Evolutionary conservation across 2,329 filamentous ascomycete species (phyloP), one percentile per base, ranked within the genome.

Genomic region (Ophiobolus disseminans): DNA sequence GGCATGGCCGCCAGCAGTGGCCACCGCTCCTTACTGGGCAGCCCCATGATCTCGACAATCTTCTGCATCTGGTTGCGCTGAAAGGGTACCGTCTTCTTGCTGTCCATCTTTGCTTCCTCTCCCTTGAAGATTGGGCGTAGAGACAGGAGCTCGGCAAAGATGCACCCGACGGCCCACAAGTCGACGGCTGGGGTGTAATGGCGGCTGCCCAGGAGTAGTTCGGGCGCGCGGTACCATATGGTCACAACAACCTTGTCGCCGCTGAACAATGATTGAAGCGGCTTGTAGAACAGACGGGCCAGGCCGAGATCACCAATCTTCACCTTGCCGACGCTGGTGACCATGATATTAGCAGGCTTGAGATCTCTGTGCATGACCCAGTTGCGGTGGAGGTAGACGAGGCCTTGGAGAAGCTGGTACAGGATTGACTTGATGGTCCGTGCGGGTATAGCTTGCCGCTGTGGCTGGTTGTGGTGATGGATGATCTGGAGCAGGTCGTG

Each of bases 11-110:
- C 79, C 2, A 99, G 78, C 21, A 93, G 81, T 0, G 92, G 90
- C 94, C 94, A 99, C 20, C 86, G 84, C 40, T 96, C 90, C 65
- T 93, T 93, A 5, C 84, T 90, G 0, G 94, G 94, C 58, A 96
- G 78, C 22, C 94, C 94, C 78, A 99, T 87, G 55, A 99, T 91
- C 68, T 99, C 94, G 28, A 96, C 90, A 62, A 99, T 99, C 75
- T 96, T 97, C 68, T 94, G 91, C 93, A 99, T 97, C 76, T 99
- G 94, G 65, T 97, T 97, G 11, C 92, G 85, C 74, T 99, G 94
- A 63, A 99, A 99, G 0, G 94, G 94, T 0, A 97, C 92, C 0
- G 90, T 94, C 76, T 97, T 97, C 75, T 99, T 99, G 63, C 85
- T 90, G 73, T 99, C 94, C 89, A 97, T 97, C 76, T 99, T 99